Evolutionary conservation across 768 basidiomycete species (phyloP), one percentile per base, ranked within the genome.

Genomic region (Tricholoma saponaceum): DNA sequence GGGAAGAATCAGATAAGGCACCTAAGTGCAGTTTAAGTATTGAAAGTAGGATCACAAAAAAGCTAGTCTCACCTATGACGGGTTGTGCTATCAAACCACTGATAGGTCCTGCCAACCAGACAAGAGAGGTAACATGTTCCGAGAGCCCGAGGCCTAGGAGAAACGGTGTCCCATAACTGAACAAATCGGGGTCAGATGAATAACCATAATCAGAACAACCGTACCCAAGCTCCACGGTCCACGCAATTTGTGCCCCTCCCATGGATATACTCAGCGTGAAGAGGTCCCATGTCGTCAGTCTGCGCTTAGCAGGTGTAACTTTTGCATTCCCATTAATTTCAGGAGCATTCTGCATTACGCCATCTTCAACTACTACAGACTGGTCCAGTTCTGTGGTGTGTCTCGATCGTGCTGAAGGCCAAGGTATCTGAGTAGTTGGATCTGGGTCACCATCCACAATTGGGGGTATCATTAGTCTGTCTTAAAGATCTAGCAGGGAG

Each of bases 61-160:
- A n/a, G 18, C 53, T 23, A 30, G 32, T 60, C 79, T 59, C 63
- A 92, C 96, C 97, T 64, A 99, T 97, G 55, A 98, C 79, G n/a
- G 97, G 97, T 70, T 99, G 97, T 4, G 95, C 95, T 52, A 99
- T 77, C 47, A 99, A 78, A 14, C 97, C 97, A 60, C 92, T 94
- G 59, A 99, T 92, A 4, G 97, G 97, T 9, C 96, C 91, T 56
- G 90, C 91, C 37, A 92, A 80, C 97, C 97, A 99, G 33, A 99
- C 96, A 7, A 98, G 81, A 54, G 92, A 90, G 0, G 97, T 98
- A 14, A 95, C 76, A 67, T 92, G 87, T 68, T 95, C 95, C 0
- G 93, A 87, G 25, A 98, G 72, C 52, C 81, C 81, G 41, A 82
- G 74, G 18, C 64, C 63, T 13, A 96, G 79, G 37, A 98, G 77